Percentiles rank a stretch among this genome's conserved stretches.
Evolutionary conservation across 2,329 filamentous ascomycete species (phyloP).

Genomic region (Phyllosticta paracitricarpa): DNA sequence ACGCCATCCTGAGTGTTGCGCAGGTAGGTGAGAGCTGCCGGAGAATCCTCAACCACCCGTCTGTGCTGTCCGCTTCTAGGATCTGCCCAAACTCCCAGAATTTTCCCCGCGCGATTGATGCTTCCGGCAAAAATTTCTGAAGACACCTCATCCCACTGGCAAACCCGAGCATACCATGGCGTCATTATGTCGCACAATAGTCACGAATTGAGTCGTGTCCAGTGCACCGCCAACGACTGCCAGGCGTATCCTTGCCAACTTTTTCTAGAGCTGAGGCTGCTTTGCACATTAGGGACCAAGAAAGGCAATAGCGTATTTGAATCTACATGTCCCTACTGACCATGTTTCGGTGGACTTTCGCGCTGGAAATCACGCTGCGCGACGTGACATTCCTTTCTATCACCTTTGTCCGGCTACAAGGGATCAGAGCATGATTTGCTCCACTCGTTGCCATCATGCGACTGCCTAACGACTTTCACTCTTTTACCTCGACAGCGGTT

Average conservation of each 20-base stretch:
- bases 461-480: background rate
- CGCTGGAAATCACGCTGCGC: background rate
- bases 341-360: background rate
- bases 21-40: background rate
- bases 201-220: background rate
- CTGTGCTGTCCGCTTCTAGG: background rate
- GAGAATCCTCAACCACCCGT: background rate
- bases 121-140: background rate
- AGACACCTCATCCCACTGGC: background rate
- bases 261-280: background rate
- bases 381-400: background rate
- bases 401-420: background rate
- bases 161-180: background rate
- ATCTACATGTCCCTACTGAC: background rate
- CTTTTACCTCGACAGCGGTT: background rate
- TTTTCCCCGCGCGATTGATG: background rate
- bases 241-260: background rate
- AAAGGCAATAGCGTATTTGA: background rate
- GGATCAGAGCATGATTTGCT: background rate
- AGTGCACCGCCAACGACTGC: background rate
- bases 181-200: background rate
- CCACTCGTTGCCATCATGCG: background rate
- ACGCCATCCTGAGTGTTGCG: too few relatives aligned
- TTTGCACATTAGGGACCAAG: background rate
- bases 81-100: background rate